A percentile compares a stretch with the other conserved stretches of the same genome.
Evolutionary conservation across 2,329 filamentous ascomycete species (phyloP).

Genomic region (Talaromyces sp.): DNA sequence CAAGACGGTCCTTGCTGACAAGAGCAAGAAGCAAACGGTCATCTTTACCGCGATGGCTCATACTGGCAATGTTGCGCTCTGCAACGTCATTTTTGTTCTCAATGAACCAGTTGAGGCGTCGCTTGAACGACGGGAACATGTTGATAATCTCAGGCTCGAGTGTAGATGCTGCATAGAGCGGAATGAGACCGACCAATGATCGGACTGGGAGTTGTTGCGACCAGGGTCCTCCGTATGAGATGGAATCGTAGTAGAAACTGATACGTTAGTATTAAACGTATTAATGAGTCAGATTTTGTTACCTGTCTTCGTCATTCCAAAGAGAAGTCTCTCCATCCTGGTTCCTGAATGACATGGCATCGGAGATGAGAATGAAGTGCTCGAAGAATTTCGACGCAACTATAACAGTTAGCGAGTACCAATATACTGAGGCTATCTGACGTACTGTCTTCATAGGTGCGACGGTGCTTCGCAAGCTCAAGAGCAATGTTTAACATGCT

Average conservation of each 20-base stretch:
- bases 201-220: conserved; percentile 88
- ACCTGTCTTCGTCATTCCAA: conserved; percentile 89
- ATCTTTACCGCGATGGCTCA: conserved; percentile 84
- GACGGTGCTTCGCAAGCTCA: conserved; percentile 89
- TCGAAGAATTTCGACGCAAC: conserved; percentile 98
- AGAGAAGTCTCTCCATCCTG: conserved; percentile 73
- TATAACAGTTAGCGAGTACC: conserved; percentile 18
- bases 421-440: conserved; percentile 10
- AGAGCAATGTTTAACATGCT: conserved; percentile 96
- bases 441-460: conserved; percentile 81
- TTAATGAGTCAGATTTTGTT: neutral
- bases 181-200: conserved; percentile 89
- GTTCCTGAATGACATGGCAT: conserved; percentile 86
- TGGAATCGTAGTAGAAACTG: conserved; percentile 95
- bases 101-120: conserved; percentile 89
- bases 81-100: conserved; percentile 81
- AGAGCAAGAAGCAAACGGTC: conserved; percentile 83
- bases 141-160: conserved; percentile 92
- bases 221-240: conserved; percentile 92
- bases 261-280: conserved; percentile 19
- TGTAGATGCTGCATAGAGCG: conserved; percentile 86
- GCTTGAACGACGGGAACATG: conserved; percentile 88
- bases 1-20: conserved; percentile 87
- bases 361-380: conserved; percentile 96
- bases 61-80: conserved; percentile 91